Conservation (phyloP, 441 rosid genomes). For the Populus tomentosa region DNA sequence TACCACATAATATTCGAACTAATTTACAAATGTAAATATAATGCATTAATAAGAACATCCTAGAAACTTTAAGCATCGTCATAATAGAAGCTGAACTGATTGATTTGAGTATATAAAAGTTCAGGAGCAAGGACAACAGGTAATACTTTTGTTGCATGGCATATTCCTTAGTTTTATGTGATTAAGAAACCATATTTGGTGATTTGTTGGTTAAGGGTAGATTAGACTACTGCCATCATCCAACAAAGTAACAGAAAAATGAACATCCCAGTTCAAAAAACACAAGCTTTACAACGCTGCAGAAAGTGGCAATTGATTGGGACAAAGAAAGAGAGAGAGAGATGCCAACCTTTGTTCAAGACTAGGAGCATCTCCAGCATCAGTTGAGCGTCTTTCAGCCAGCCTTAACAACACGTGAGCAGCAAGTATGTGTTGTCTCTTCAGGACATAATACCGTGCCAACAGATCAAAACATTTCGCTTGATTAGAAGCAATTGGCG, state of each 20-base stretch:
- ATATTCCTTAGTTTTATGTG: neutral
- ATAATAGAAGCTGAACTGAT: neutral
- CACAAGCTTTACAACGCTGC: neutral
- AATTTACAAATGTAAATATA: neutral
- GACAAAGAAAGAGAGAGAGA: conserved; percentile 11
- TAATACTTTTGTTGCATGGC: neutral
- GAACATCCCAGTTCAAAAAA: neutral
- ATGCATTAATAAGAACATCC: neutral
- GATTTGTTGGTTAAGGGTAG: neutral
- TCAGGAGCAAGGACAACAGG: neutral
- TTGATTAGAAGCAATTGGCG: conserved; percentile 50
- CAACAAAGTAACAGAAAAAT: neutral
- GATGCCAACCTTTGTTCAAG: conserved; percentile 74
- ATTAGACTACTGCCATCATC: neutral
- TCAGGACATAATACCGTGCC: conserved; percentile 85
- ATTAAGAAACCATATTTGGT: neutral
- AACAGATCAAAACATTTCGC: conserved; percentile 81
- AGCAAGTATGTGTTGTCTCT: conserved; percentile 93
- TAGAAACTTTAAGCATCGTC: neutral
- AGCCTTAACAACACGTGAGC: conserved; percentile 89
- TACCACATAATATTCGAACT: neutral
- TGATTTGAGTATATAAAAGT: neutral
- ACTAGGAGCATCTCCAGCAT: conserved; percentile 54
- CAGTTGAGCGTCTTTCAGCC: conserved; percentile 80
- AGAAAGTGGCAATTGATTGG: conserved; percentile 2